These are phyloP conservation scores for Purpureocillium takamizusanense DNA, from an alignment of 2,329 filamentous ascomycete species.

Conservation along the genomic window DNA sequence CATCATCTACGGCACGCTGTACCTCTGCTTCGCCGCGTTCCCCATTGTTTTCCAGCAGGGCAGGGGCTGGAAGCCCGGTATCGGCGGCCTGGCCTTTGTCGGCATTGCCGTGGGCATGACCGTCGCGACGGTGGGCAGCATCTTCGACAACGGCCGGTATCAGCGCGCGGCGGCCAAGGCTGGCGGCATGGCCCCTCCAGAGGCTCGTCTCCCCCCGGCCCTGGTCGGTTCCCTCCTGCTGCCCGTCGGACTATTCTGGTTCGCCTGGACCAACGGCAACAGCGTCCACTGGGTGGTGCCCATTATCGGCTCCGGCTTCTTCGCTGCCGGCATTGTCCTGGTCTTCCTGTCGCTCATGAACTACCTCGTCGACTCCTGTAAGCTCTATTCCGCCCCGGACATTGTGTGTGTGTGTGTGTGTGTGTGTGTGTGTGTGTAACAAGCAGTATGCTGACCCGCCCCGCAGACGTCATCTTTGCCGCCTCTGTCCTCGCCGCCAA, in stretches of 20 bases:
- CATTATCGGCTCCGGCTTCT: constrained; percentile 30
- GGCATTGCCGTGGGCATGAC: constrained; percentile 58
- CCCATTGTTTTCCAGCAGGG: constrained; percentile 53
- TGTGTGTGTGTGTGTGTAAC: no score
- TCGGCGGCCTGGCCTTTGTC: constrained; percentile 53
- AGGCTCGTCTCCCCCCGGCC: constrained; percentile 51
- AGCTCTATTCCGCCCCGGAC: constrained; percentile 9
- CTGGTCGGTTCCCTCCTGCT: constrained; percentile 51
- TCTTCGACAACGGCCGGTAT: constrained; percentile 47
- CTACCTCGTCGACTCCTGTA: constrained; percentile 57
- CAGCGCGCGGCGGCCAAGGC: constrained; percentile 29
- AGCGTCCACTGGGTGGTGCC: constrained; percentile 49
- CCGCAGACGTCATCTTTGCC: constrained; percentile 60
- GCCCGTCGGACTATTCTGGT: constrained; percentile 55
- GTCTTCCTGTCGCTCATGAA: constrained; percentile 59
- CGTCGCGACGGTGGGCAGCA: constrained; percentile 41
- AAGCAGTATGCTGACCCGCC: no score
- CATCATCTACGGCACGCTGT: constrained; percentile 45
- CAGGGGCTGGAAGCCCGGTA: constrained; percentile 48
- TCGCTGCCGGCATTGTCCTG: constrained; percentile 50
- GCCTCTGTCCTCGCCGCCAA: constrained; percentile 68
- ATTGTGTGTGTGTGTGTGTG: no score
- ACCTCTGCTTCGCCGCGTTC: constrained; percentile 45
- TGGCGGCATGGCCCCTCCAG: constrained; percentile 52
- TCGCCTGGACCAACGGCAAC: constrained; percentile 53